Base-by-base conservation (phyloP, 768 basidiomycete species). In the Pulveroboletus sp. region DNA sequence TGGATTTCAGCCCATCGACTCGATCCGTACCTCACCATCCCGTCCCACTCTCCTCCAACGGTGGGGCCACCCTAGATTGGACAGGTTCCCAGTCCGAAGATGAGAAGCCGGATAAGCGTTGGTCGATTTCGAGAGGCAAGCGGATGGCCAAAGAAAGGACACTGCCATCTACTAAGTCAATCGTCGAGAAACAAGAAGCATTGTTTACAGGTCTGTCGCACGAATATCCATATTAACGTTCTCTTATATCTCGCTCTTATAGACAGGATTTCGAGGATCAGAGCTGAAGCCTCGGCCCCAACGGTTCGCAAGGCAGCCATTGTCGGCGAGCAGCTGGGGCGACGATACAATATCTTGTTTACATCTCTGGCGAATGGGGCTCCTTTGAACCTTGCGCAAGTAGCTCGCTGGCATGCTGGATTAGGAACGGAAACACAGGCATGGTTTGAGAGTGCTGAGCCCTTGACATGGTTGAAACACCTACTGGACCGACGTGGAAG, bases 31-130 rank as follows among this genome's bases (percentile, higher is more conserved):
- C 72, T 31, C 58, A 61, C 3, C 85, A 88, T 58, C 88, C 88
- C 11, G 77, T 89, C 8, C 87, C 87, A 0, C 68, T 77, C 6
- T 88, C 86, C 8, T 73, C 76, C 6, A 79, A 89, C 61, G 81
- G 84, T 49, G 88, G 87, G 6, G 69, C 72, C 26, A 85, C 85
- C 1, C 68, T 89, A 32, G 88, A 90, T 58, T 90, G 88, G 88
- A 75, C 78, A n/a, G 74, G 77, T n/a, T 63, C 73, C 27, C 65
- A 65, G 12, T 64, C 74, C 2, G 82, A 82, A 12, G 79, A 85
- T 27, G 80, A 82, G 33, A 76, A 68, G 55, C 30, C 58, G n/a
- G 85, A 87, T 35, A 77, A 71, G 50, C 77, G 77, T 38, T 88
- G 86, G 86, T 73, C 79, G 3, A 73, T 83, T 39, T 69, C 76